These are phyloP conservation scores for Termitomyces sp. DNA, from an alignment of 768 basidiomycete genomes.

Conservation along the genomic window DNA sequence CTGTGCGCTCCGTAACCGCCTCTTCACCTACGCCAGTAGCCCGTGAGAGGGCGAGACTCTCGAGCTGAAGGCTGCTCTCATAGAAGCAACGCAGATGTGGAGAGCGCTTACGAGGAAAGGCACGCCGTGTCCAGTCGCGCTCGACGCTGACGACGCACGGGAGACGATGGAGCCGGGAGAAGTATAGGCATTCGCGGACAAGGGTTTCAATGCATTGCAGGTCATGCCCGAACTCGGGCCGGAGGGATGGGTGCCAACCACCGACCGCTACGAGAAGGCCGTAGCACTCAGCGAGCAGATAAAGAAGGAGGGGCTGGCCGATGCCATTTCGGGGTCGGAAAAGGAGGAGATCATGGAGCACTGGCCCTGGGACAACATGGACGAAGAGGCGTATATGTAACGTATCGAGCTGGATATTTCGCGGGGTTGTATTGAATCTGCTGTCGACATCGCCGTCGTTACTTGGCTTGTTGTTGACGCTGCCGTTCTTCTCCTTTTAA, in stretches of 20 bases:
- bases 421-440: too few relatives aligned
- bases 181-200: background rate
- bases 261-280: background rate
- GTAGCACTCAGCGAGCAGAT: background rate
- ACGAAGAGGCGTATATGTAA: background rate
- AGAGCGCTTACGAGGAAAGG: too few relatives aligned
- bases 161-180: background rate
- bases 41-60: background rate
- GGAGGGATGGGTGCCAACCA: background rate
- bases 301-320: background rate
- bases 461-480: too few relatives aligned
- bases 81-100: background rate
- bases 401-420: too few relatives aligned
- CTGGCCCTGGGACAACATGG: background rate
- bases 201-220: background rate
- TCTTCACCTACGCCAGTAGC: background rate
- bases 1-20: background rate
- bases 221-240: background rate
- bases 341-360: background rate
- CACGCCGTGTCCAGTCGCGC: background rate
- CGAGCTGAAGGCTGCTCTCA: background rate
- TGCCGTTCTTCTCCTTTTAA: too few relatives aligned
- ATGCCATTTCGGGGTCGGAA: background rate
- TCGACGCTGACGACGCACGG: background rate
- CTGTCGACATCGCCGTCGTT: too few relatives aligned